phyloP scores from a whole-genome alignment of 352 stramenopile species.

The Aphanomyces invadans region DNA sequence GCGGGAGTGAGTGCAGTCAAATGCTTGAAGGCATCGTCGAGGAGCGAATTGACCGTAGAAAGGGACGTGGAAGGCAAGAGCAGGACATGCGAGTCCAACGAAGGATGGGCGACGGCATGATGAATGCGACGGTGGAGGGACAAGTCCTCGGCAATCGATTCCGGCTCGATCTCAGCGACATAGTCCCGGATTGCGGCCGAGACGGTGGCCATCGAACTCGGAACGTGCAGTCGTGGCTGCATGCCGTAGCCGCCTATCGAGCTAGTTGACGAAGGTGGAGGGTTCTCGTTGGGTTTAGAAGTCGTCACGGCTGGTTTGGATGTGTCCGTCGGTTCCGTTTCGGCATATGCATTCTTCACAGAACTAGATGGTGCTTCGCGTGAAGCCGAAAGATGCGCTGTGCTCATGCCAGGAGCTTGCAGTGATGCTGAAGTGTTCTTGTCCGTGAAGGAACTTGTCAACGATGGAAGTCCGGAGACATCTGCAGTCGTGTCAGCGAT shows the following conservation, averaged over 20 bases:
- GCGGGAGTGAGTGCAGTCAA: neutral
- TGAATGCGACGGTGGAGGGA: neutral
- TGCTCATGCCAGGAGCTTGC: too few species aligned
- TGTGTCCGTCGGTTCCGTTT: neutral
- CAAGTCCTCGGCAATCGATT: slow-evolving; percentile 5
- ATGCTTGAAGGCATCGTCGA: slow-evolving; percentile 3
- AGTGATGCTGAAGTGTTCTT: too few species aligned
- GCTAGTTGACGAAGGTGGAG: neutral
- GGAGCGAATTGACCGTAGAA: slow-evolving; percentile 5
- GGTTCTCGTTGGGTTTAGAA: neutral
- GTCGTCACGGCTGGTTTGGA: neutral
- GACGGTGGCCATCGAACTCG: neutral
- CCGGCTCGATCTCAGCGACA: neutral
- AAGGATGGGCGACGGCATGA: neutral
- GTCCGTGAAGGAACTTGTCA: too few species aligned
- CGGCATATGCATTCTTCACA: neutral
- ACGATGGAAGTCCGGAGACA: too few species aligned
- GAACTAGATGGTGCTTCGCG: too few species aligned
- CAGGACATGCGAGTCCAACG: neutral
- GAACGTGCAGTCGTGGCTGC: slow-evolving; percentile 8
- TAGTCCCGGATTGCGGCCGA: neutral
- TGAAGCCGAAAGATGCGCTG: too few species aligned
- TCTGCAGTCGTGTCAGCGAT: too few species aligned
- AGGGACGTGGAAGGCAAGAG: slow-evolving; percentile 1
- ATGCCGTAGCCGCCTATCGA: neutral